Evolutionary conservation across 805 yeast species (phyloP).

Genomic region (Millerozyma acaciae): DNA sequence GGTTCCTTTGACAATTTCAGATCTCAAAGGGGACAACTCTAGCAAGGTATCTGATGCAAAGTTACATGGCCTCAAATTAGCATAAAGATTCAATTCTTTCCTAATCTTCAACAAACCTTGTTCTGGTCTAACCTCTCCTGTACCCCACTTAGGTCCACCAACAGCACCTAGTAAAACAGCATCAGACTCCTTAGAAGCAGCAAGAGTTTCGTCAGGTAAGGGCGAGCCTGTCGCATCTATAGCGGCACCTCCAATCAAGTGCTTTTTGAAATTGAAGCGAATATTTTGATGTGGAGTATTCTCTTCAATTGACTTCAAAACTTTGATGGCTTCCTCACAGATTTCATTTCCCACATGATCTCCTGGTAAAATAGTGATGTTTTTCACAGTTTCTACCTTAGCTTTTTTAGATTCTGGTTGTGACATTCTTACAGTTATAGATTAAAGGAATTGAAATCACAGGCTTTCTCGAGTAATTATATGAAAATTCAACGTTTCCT

Average conservation of each 20-base stretch:
- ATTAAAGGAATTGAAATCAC: no score
- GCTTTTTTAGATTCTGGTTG: slow-evolving; percentile 16
- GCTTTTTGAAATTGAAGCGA: slow-evolving; percentile 73
- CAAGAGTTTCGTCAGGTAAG: slow-evolving; percentile 78
- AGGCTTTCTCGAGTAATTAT: background rate
- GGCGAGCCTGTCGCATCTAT: slow-evolving; percentile 96
- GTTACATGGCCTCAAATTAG: slow-evolving; percentile 95
- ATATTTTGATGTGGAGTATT: slow-evolving; percentile 36
- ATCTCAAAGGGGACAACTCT: slow-evolving; percentile 82
- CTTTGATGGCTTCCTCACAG: slow-evolving; percentile 87
- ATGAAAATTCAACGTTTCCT: slow-evolving; percentile 4
- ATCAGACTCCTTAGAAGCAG: slow-evolving; percentile 78
- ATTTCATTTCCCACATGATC: slow-evolving; percentile 96
- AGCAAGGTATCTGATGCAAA: slow-evolving; percentile 82
- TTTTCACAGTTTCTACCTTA: slow-evolving; percentile 41
- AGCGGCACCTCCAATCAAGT: slow-evolving; percentile 96
- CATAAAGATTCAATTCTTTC: slow-evolving; percentile 90
- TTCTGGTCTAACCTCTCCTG: slow-evolving; percentile 94
- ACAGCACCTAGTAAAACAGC: slow-evolving; percentile 98
- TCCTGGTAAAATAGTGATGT: slow-evolving; percentile 86
- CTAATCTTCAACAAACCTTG: slow-evolving; percentile 93
- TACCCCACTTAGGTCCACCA: slow-evolving; percentile 99
- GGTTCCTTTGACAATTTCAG: slow-evolving; percentile 84
- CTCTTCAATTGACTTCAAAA: slow-evolving; percentile 70
- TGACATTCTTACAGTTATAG: slow-evolving; percentile 16